Evolutionary conservation across 129 eudicot species (phyloP), one percentile per base, ranked within the genome.

Genomic region (Escallonia herrerae): DNA sequence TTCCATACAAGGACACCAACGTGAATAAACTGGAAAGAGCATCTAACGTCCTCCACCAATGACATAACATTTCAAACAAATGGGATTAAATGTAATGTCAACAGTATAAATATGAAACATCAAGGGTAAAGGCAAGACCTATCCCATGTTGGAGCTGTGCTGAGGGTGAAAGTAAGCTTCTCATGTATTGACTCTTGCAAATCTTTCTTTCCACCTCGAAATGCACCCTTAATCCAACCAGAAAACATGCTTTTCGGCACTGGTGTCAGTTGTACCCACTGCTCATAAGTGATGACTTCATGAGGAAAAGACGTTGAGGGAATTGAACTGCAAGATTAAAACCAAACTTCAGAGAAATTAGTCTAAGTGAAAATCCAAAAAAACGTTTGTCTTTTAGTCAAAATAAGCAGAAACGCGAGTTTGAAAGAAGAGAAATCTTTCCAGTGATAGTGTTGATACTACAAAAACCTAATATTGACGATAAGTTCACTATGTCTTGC

Each of bases 91-190:
- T 37, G 42, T 43, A 15, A 42, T 46, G 55, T n/a, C 40, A 69
- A 67, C 58, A 69, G 3, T 52, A 33, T 33, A 39, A 44, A 38
- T 58, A 37, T 39, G 33, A 53, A n/a, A 13, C 45, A 65, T 65
- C 44, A 38, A 60, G 37, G 13, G 43, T n/a, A 37, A 12, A n/a
- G 12, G 54, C 7, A 68, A 63, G 65, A 85, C 98, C 93, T 88
- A 70, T 93, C 98, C 96, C 88, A 93, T 76, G 77, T 74, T 42
- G 98, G 98, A 58, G 95, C 96, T 39, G 96, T 85, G 58, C 81
- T 76, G 62, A 93, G 85, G 59, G 76, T 70, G 63, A 79, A 78
- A 68, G 67, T 76, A 67, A 93, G 95, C 60, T 86, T 84, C 73
- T 88, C 86, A 22, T 56, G 79, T 33, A 81, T 41, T 0, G 95